Conservation (phyloP, 2,329 filamentous ascomycete species). For the Aspergillus pseudoviridinutans region DNA sequence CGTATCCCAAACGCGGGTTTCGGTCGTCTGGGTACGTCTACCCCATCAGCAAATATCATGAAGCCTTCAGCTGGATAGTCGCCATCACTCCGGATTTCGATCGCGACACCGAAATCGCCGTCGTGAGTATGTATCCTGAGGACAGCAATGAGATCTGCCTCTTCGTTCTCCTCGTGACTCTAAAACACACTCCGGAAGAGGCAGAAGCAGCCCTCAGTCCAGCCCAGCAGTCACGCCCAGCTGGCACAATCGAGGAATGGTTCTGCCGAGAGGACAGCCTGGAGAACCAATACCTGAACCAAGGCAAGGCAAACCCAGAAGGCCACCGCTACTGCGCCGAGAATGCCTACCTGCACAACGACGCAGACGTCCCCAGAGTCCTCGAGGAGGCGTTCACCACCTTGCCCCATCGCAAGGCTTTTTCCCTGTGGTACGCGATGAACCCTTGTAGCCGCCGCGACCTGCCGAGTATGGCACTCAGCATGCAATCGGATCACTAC, state of each 20-base stretch:
- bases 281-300: constrained; percentile 20
- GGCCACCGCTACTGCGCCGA: constrained; percentile 48
- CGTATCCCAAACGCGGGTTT: constrained; percentile 13
- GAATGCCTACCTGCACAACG: constrained; percentile 49
- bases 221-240: not conserved
- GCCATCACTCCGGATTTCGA: not conserved
- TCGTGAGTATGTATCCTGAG: not conserved
- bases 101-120: not conserved
- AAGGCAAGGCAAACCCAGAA: constrained; percentile 44
- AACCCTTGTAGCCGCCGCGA: constrained; percentile 42
- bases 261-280: not conserved
- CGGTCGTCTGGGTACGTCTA: constrained; percentile 39
- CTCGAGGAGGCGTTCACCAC: constrained; percentile 48
- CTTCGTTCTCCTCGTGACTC: not conserved
- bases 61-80: not conserved
- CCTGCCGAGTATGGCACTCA: constrained; percentile 51
- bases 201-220: not conserved
- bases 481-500: constrained; percentile 55
- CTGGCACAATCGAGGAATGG: not conserved
- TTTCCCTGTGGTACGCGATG: constrained; percentile 52
- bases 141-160: not conserved
- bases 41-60: constrained; percentile 30
- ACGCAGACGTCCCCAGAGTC: constrained; percentile 37
- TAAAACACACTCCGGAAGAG: not conserved
- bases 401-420: constrained; percentile 45